Percentiles rank a stretch among this genome's conserved stretches.
phyloP scores from a whole-genome alignment of 768 basidiomycete species.

The Multifurca ochricompacta region DNA sequence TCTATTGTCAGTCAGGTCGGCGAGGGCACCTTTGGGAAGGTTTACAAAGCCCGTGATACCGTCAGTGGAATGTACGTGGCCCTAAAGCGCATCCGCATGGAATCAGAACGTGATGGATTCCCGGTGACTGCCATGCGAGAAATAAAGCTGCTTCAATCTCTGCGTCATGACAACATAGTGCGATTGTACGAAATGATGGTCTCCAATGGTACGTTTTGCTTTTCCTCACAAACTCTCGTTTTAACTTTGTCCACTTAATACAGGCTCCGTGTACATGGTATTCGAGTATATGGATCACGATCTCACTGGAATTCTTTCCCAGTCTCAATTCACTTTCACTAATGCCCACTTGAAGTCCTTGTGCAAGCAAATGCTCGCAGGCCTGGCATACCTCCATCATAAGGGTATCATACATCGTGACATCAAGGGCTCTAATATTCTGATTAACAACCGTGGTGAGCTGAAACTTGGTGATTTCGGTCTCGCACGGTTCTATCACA shows the following conservation, averaged over 20 bases:
- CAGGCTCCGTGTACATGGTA: slow-evolving; percentile 97
- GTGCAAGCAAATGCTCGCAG: slow-evolving; percentile 91
- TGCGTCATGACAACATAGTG: slow-evolving; percentile 87
- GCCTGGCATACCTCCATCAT: slow-evolving; percentile 90
- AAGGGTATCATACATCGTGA: slow-evolving; percentile 96
- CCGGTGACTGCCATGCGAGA: slow-evolving; percentile 99
- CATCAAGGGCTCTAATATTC: slow-evolving; percentile 98
- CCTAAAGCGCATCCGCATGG: slow-evolving; percentile 95
- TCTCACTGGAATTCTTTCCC: slow-evolving; percentile 87
- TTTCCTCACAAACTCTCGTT: slow-evolving; percentile 10
- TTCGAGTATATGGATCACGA: slow-evolving; percentile 99
- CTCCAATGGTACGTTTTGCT: slow-evolving; percentile 64
- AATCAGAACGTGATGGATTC: slow-evolving; percentile 94
- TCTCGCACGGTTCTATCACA: slow-evolving; percentile 92
- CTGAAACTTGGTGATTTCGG: slow-evolving; percentile 98
- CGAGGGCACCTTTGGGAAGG: slow-evolving; percentile 97
- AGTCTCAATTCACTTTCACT: slow-evolving; percentile 78
- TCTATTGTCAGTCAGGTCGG: slow-evolving; percentile 89
- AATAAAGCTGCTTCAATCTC: slow-evolving; percentile 91
- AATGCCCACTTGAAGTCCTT: slow-evolving; percentile 92
- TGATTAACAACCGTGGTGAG: slow-evolving; percentile 85
- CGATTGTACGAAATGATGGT: slow-evolving; percentile 98
- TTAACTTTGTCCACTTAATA: neutral
- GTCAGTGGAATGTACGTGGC: slow-evolving; percentile 75
- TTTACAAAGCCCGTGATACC: slow-evolving; percentile 88